Evolutionary conservation across 2,329 filamentous ascomycete species (phyloP).

Genomic region (Dactylellina parvicollis): DNA sequence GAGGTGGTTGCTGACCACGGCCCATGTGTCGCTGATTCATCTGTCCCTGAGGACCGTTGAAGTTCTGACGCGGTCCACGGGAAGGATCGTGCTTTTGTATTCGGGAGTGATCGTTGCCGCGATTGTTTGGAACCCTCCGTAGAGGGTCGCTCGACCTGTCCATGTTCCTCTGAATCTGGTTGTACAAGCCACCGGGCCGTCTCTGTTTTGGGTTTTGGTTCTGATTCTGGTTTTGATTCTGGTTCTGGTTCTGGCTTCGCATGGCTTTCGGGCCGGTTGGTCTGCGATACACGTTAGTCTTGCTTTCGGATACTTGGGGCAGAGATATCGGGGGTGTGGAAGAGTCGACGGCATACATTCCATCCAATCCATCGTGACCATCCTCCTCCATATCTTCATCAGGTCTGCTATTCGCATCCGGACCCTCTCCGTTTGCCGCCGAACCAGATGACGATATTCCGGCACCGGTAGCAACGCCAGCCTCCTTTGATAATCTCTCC

Average conservation of each 20-base stretch:
- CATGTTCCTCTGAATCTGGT: constrained; percentile 83
- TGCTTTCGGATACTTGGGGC: constrained; percentile 34
- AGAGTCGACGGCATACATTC: constrained; percentile 67
- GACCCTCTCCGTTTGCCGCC: constrained; percentile 19
- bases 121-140: constrained; percentile 74
- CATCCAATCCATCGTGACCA: constrained; percentile 64
- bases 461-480: constrained; percentile 64
- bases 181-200: constrained; percentile 81
- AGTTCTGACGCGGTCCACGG: constrained; percentile 63
- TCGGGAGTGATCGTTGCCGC: constrained; percentile 74
- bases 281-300: constrained; percentile 65
- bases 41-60: constrained; percentile 64
- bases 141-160: constrained; percentile 78
- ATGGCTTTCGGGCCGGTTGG: constrained; percentile 95
- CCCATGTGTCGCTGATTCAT: constrained; percentile 66
- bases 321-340: neutral
- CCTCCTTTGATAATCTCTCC: constrained; percentile 71
- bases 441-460: constrained; percentile 58
- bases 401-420: constrained; percentile 63
- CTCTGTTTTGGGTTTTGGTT: constrained; percentile 62
- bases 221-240: constrained; percentile 65
- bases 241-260: constrained; percentile 72
- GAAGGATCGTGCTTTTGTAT: constrained; percentile 77
- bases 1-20: constrained; percentile 61
- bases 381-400: constrained; percentile 79